phyloP scores from a whole-genome alignment of 208 protist species.

The Leishmania tropica region DNA sequence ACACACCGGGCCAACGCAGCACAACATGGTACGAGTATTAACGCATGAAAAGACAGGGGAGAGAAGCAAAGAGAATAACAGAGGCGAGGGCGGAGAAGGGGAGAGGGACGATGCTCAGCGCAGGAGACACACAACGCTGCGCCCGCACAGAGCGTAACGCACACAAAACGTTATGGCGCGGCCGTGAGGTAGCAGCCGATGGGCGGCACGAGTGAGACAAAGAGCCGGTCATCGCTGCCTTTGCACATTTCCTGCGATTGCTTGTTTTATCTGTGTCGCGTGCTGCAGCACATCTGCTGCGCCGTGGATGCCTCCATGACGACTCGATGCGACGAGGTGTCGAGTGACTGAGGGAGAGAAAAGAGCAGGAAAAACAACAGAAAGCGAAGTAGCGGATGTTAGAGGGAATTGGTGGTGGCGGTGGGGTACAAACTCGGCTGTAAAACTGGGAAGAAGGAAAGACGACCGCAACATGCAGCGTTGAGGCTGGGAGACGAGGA shows the following conservation, averaged over 20 bases:
- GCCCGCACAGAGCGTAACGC: not conserved
- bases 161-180: not conserved
- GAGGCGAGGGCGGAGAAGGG: not conserved
- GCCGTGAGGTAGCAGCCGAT: not conserved
- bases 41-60: not conserved
- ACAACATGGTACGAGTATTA: not conserved
- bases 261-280: not conserved
- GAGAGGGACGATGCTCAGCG: conserved; percentile 1
- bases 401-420: not conserved
- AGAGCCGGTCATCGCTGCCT: not conserved
- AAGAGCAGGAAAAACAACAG: conserved; percentile 7
- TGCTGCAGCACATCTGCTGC: not conserved
- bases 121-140: conserved; percentile 2
- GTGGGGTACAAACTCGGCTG: too few species aligned
- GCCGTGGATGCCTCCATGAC: not conserved
- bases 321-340: not conserved
- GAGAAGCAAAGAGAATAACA: conserved; percentile 21
- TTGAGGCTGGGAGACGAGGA: not conserved
- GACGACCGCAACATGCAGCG: not conserved
- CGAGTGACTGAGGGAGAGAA: not conserved
- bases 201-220: not conserved
- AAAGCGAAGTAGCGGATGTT: not conserved
- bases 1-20: not conserved
- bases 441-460: not conserved
- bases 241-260: not conserved